These are phyloP conservation scores for Medicago arabica DNA, from an alignment of 306 rosid species.

Conservation along the genomic window DNA sequence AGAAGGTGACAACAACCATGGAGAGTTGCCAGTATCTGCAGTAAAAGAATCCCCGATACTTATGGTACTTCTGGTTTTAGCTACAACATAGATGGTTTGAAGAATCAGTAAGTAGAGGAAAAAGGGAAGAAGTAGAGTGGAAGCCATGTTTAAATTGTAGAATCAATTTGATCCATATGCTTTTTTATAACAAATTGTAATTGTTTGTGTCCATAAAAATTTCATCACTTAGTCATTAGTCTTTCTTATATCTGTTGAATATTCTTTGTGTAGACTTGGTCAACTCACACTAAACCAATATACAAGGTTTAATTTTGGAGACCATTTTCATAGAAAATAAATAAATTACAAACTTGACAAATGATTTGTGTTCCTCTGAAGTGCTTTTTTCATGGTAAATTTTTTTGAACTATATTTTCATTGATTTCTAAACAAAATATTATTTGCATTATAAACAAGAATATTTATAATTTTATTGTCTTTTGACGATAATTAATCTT, in stretches of 20 bases:
- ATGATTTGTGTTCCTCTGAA: too few species aligned
- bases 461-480: too few species aligned
- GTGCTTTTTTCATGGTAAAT: too few species aligned
- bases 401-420: too few species aligned
- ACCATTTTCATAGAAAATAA: too few species aligned
- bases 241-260: not conserved
- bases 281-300: not conserved
- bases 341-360: too few species aligned
- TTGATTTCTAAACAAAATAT: too few species aligned
- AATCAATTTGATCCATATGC: constrained; percentile 15
- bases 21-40: not conserved
- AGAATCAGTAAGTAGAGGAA: constrained; percentile 21
- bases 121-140: not conserved
- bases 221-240: not conserved
- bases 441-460: too few species aligned
- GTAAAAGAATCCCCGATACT: not conserved
- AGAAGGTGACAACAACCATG: not conserved
- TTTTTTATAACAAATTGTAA: not conserved
- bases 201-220: not conserved
- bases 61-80: too few species aligned
- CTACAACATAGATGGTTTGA: not conserved
- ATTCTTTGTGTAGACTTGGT: not conserved
- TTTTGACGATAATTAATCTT: too few species aligned
- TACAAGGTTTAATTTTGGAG: too few species aligned
- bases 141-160: constrained; percentile 29